Base-by-base conservation (phyloP, 1,139 yeast species). In the Kluyveromyces marxianus region DNA sequence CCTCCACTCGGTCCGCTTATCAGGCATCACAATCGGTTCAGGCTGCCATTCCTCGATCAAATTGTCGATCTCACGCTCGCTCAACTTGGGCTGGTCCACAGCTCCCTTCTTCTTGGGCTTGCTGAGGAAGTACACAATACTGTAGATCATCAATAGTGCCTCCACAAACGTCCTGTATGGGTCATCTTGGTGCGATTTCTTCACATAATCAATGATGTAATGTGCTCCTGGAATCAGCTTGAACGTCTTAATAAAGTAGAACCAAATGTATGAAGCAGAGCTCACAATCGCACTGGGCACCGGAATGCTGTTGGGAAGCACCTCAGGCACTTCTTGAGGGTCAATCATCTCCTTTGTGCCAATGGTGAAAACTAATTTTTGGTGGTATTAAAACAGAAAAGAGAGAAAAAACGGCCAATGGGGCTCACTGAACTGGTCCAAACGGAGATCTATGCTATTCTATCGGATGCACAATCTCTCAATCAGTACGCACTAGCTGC, bases 21-120 rank as follows among this genome's bases (percentile, higher is more conserved):
- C 59, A 14, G 77, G 74, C 33, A 74, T 73, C 5, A 84, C 88
- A 44, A 92, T 67, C 1, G 95, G 87, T 57, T 79, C 92, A 0
- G 98, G 97, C 48, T 76, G 76, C 98, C 98, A 92, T 51, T 90
- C 97, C 26, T 77, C 83, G 46, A 87, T 79, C 51, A 92, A 74
- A 48, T 85, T 95, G 56, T 90, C 95, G 35, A 88, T 74, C 62
- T 92, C 98, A 44, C 69, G 70, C 37, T 74, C 70, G 6, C 81
- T 70, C 50, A 92, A 74, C 53, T 72, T 72, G 47, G 87, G 84
- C 52, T 79, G 75, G 55, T 83, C 88, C 66, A 83, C 82, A 54
- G 82, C 84, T 54, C 90, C 82, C 61, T 83, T 84, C 66, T 87
- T 87, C 31, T 92, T 79, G 24, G 94, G 66, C 69, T 64, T 63